Conservation (phyloP, 2,329 filamentous ascomycete species). For the Fusarium sp. region DNA sequence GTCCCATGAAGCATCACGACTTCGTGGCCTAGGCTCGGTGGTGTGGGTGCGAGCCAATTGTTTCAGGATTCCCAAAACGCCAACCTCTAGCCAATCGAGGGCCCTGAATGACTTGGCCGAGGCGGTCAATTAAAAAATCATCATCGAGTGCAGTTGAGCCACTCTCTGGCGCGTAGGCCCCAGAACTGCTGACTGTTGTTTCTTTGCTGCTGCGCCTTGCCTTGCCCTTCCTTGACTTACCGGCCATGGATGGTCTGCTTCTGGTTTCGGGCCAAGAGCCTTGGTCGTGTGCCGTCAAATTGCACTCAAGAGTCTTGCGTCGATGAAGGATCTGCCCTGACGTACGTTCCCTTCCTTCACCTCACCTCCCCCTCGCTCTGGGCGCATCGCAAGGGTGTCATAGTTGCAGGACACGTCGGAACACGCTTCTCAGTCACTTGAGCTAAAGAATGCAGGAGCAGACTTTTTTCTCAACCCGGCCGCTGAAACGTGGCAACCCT, state of each 20-base stretch:
- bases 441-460: not conserved
- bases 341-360: not conserved
- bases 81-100: constrained; percentile 17
- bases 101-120: constrained; percentile 15
- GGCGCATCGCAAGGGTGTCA: not conserved
- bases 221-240: not conserved
- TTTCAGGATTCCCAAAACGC: constrained; percentile 27
- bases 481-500: constrained; percentile 10
- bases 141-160: constrained; percentile 15
- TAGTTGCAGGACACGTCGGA: not conserved
- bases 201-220: not conserved
- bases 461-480: not conserved
- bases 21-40: constrained; percentile 8
- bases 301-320: not conserved
- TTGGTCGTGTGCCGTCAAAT: constrained; percentile 25
- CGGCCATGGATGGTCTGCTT: not conserved
- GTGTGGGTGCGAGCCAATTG: constrained; percentile 23
- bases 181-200: constrained; percentile 14
- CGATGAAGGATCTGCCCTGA: not conserved
- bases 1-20: constrained; percentile 10
- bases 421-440: not conserved
- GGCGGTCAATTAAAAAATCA: constrained; percentile 10
- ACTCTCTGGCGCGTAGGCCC: constrained; percentile 22
- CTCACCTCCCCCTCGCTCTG: not conserved
- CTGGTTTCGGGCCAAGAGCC: constrained; percentile 24